A percentile compares a stretch with the other conserved stretches of the same genome.
Evolutionary conservation across 2,329 filamentous ascomycete species (phyloP).

Genomic region (Colletotrichum gloeosporioides): DNA sequence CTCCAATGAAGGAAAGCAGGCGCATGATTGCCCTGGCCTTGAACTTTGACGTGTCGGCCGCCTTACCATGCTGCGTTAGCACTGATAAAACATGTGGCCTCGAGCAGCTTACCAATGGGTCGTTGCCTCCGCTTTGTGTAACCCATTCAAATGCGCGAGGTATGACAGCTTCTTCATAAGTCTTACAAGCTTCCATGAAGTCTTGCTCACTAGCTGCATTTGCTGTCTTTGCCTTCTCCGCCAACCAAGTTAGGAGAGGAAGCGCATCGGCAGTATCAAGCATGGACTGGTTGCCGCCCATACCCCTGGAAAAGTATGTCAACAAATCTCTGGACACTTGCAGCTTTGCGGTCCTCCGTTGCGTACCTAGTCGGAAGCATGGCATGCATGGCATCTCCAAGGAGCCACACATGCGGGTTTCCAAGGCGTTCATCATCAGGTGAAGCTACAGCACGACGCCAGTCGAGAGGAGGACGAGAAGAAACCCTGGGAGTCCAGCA

Average conservation of each 20-base stretch:
- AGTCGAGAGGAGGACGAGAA: background rate
- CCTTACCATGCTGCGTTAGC: background rate
- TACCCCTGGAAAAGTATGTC: background rate
- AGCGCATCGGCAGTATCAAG: background rate
- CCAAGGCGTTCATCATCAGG: background rate
- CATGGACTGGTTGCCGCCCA: background rate
- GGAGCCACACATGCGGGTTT: background rate
- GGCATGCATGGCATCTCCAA: background rate
- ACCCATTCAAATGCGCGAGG: background rate
- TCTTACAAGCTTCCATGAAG: background rate
- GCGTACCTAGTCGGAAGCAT: background rate
- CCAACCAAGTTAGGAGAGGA: background rate
- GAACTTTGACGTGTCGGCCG: background rate
- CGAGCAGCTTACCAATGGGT: background rate
- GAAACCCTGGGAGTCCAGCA: background rate
- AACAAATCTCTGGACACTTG: background rate
- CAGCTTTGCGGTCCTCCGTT: fast-evolving
- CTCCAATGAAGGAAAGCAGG: background rate
- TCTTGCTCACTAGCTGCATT: background rate
- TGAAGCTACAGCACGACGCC: background rate
- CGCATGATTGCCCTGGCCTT: background rate
- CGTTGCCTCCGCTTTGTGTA: background rate
- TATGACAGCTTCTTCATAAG: background rate
- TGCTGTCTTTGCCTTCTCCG: background rate
- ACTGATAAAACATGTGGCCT: fast-evolving